These are phyloP conservation scores for Alternaria rosae DNA, from an alignment of 2,329 filamentous ascomycete species.

Conservation along the genomic window DNA sequence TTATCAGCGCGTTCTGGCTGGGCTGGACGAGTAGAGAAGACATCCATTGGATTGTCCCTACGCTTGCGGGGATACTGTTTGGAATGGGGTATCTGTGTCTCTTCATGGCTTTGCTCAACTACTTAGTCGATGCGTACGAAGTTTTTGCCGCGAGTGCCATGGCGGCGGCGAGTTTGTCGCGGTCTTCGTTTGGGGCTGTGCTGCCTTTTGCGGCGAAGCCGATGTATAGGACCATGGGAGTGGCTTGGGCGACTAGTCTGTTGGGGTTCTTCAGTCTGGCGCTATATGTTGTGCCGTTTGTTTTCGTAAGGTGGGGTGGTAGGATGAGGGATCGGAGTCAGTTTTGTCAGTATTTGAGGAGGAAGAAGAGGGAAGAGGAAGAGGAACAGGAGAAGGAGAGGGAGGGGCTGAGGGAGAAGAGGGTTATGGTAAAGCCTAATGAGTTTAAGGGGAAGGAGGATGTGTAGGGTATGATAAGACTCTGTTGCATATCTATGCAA, in stretches of 20 bases:
- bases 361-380: conserved; percentile 44
- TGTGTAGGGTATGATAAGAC: not conserved
- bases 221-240: conserved; percentile 73
- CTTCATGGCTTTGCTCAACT: conserved; percentile 66
- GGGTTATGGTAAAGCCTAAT: not conserved
- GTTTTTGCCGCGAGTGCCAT: conserved; percentile 78
- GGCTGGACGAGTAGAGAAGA: conserved; percentile 50
- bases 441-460: conserved; percentile 22
- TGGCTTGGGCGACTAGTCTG: conserved; percentile 69
- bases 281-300: conserved; percentile 65
- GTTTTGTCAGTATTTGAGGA: conserved; percentile 68
- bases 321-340: conserved; percentile 63
- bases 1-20: conserved; percentile 53
- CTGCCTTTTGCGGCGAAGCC: conserved; percentile 57
- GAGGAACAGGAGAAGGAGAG: conserved; percentile 31
- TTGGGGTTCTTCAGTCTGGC: conserved; percentile 58
- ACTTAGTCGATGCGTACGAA: conserved; percentile 72
- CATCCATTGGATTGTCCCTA: conserved; percentile 56
- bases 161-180: conserved; percentile 82
- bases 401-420: conserved; percentile 2
- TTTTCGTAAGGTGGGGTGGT: conserved; percentile 64
- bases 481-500: not conserved
- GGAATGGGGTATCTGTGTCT: conserved; percentile 58
- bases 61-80: conserved; percentile 52
- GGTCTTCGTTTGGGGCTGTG: conserved; percentile 77